These are phyloP conservation scores for Penicillium sp. DNA, from an alignment of 2,329 filamentous ascomycete genomes.

Conservation along the genomic window DNA sequence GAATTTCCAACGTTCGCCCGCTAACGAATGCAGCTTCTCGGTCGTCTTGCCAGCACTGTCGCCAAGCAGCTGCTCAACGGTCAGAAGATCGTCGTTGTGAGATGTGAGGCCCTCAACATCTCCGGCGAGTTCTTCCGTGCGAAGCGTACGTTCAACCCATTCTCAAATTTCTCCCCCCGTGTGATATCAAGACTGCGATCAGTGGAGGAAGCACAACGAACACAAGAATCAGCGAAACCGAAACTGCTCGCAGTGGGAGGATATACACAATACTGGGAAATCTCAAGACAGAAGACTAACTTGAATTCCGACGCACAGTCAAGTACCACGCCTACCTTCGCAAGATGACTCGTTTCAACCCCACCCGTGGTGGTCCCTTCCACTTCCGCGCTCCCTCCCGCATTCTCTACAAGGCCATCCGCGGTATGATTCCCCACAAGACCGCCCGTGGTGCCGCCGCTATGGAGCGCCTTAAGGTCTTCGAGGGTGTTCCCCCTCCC, in stretches of 20 bases:
- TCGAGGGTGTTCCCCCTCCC: conserved; percentile 97
- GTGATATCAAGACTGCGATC: conserved; percentile 6
- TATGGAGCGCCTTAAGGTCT: conserved; percentile 98
- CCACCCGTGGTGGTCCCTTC: conserved; percentile 98
- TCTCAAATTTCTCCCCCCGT: conserved; percentile 20
- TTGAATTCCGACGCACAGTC: conserved; percentile 62
- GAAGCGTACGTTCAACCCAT: conserved; percentile 80
- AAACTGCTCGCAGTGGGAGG: conserved; percentile 3
- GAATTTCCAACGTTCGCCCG: neutral
- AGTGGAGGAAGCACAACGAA: conserved; percentile 7
- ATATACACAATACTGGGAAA: conserved; percentile 5
- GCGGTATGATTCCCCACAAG: conserved; percentile 99
- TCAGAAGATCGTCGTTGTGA: conserved; percentile 99
- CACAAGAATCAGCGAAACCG: neutral
- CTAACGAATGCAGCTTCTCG: conserved; percentile 78
- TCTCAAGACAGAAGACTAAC: conserved; percentile 47
- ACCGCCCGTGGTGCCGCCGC: conserved; percentile 95
- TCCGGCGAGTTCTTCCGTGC: conserved; percentile 99
- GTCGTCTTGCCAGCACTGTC: conserved; percentile 95
- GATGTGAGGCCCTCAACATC: conserved; percentile 99
- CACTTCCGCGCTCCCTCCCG: conserved; percentile 99
- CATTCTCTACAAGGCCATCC: conserved; percentile 99
- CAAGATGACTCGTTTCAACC: conserved; percentile 99
- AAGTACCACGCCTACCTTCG: conserved; percentile 99
- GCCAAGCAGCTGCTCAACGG: conserved; percentile 99